Percentiles rank a stretch among this genome's conserved stretches.
Evolutionary conservation across 495 filamentous ascomycete genomes (phyloP).

Genomic region (Penicillium alfredii): DNA sequence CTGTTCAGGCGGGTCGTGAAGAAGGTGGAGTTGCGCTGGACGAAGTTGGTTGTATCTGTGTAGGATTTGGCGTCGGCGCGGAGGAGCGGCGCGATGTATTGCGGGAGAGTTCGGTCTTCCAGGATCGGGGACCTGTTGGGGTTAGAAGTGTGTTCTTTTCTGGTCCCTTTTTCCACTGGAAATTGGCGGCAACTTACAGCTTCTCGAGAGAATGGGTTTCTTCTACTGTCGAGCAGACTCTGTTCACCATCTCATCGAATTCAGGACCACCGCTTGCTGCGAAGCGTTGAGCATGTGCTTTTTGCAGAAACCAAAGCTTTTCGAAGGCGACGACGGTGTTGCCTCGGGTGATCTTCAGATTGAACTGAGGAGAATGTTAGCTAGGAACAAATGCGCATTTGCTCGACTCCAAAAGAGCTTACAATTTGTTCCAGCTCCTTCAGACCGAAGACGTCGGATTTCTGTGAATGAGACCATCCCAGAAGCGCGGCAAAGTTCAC

Average conservation of each 20-base stretch:
- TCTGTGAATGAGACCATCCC: slow-evolving; percentile 72
- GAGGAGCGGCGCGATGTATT: slow-evolving; percentile 48
- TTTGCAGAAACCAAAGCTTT: slow-evolving; percentile 79
- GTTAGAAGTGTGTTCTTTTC: slow-evolving; percentile 1
- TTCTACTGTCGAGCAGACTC: slow-evolving; percentile 26
- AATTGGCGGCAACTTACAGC: slow-evolving; percentile 22
- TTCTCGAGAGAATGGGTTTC: slow-evolving; percentile 22
- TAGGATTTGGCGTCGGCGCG: slow-evolving; percentile 58
- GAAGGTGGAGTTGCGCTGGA: slow-evolving; percentile 55
- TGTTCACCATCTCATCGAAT: slow-evolving; percentile 47
- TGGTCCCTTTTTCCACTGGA: background rate
- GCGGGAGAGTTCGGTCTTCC: slow-evolving; percentile 22
- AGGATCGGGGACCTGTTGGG: slow-evolving; percentile 25
- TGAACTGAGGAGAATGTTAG: slow-evolving; percentile 50
- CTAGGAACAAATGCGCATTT: background rate
- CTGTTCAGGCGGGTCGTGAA: slow-evolving; percentile 46
- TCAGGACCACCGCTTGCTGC: slow-evolving; percentile 27
- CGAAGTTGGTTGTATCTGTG: slow-evolving; percentile 50
- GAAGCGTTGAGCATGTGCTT: slow-evolving; percentile 53
- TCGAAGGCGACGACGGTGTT: slow-evolving; percentile 77
- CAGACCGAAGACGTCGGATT: slow-evolving; percentile 63
- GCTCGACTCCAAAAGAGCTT: slow-evolving; percentile 14
- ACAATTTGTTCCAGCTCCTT: slow-evolving; percentile 63
- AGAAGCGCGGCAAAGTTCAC: slow-evolving; percentile 79
- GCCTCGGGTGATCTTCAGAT: slow-evolving; percentile 78